Evolutionary conservation across 805 yeast genomes (phyloP).

Genomic region (Kodamaea jinghongensis): DNA sequence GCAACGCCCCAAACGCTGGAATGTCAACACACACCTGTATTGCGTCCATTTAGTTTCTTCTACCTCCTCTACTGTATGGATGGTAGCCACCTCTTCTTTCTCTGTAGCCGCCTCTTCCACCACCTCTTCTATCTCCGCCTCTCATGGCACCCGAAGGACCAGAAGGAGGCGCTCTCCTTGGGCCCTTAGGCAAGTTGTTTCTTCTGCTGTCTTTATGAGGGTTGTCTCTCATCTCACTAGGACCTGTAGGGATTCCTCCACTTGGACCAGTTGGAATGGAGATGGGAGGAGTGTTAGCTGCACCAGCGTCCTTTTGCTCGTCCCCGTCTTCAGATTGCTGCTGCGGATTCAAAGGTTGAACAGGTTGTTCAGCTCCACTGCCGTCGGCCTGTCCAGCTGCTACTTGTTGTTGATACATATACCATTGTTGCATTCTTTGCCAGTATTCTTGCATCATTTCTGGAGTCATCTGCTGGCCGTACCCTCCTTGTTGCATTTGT

Average conservation of each 20-base stretch:
- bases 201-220: constrained; percentile 24
- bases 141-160: constrained; percentile 34
- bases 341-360: constrained; percentile 42
- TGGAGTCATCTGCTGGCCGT: constrained; percentile 36
- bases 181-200: constrained; percentile 50
- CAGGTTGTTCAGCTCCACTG: constrained; percentile 27
- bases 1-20: too few relatives aligned
- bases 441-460: constrained; percentile 65
- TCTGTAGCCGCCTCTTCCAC: constrained; percentile 19
- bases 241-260: constrained; percentile 28
- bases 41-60: constrained; percentile 14
- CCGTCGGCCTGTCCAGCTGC: constrained; percentile 18
- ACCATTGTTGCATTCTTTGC: constrained; percentile 65
- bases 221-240: constrained; percentile 16
- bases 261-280: neutral
- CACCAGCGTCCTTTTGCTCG: constrained; percentile 13
- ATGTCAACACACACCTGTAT: too few relatives aligned
- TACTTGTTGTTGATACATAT: constrained; percentile 52
- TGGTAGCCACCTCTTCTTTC: constrained; percentile 37
- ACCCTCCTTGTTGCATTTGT: constrained; percentile 18
- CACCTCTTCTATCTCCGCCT: constrained; percentile 33
- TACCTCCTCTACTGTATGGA: constrained; percentile 45
- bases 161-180: constrained; percentile 42
- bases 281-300: constrained; percentile 18
- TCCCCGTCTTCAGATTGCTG: constrained; percentile 25